These are phyloP conservation scores for Teratosphaeria destructans DNA, from an alignment of 2,329 filamentous ascomycete species.

Conservation along the genomic window DNA sequence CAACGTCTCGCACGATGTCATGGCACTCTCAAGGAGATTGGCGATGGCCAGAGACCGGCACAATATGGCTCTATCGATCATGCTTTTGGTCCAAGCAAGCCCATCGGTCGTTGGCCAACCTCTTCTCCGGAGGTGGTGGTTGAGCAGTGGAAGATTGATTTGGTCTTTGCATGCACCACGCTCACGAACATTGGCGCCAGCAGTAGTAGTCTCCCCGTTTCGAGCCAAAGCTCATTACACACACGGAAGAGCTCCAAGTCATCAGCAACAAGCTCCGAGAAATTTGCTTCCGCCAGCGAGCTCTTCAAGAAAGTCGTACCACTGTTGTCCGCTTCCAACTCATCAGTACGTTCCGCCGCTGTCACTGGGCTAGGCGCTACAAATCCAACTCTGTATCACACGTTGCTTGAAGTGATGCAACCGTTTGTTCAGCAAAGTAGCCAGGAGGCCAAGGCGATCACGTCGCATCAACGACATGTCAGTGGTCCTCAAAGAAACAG, in stretches of 20 bases:
- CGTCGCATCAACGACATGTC: conserved; percentile 65
- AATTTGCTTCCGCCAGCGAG: conserved; percentile 76
- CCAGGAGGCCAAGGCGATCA: conserved; percentile 73
- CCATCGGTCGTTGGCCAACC: conserved; percentile 39
- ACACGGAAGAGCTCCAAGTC: conserved; percentile 70
- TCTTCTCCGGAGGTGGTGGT: conserved; percentile 78
- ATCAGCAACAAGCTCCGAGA: conserved; percentile 51
- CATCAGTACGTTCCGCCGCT: conserved; percentile 77
- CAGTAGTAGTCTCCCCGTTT: conserved; percentile 45
- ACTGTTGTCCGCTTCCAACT: conserved; percentile 67
- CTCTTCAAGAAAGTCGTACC: conserved; percentile 89
- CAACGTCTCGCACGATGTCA: conserved; percentile 91
- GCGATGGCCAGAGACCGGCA: conserved; percentile 49
- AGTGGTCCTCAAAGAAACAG: conserved; percentile 67
- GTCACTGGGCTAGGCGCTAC: conserved; percentile 89
- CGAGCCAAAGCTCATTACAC: conserved; percentile 54
- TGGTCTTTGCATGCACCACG: conserved; percentile 95
- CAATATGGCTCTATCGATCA: conserved; percentile 51
- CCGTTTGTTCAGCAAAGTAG: conserved; percentile 77
- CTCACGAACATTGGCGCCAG: conserved; percentile 62
- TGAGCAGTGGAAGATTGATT: conserved; percentile 95
- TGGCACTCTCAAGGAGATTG: conserved; percentile 65
- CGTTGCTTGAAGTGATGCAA: conserved; percentile 79
- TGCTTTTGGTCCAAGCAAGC: conserved; percentile 27
- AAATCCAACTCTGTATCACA: conserved; percentile 86